Base-by-base conservation (phyloP, 2,329 filamentous ascomycete genomes). In the Pseudogymnoascus verrucosus region DNA sequence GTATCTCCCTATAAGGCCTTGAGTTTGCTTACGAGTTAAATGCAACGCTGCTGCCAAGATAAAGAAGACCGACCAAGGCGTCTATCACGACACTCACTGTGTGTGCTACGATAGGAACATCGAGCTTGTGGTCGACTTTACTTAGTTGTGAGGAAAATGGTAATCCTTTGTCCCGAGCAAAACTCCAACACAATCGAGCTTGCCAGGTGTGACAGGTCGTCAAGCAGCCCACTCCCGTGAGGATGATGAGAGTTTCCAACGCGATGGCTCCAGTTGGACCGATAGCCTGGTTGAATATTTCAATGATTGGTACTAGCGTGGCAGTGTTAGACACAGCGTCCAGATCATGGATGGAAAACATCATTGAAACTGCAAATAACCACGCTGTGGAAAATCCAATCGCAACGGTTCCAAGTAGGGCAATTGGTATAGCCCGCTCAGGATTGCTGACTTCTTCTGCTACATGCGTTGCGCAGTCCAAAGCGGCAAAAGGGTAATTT, bases 101-200 rank as follows among this genome's bases (percentile, higher is more conserved):
- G 16, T 80, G 76, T 1, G 77, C 72, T 19, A 89, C 88, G 16
- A 90, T 73, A 0, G 88, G 88, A 1, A 89, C 81, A 0, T 82
- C 81, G 0, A 89, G 78, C 16, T 73, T 78, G 0, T 79, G 77
- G 69, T 90, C 84, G 1, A 89, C 81, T 47, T 77, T 79, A 63
- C 84, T 80, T 66, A 89, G 86, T 68, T 85, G 74, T 1, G 71
- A 74, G 7, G 84, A 87, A 39, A 79, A 79, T 0, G 87, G 86
- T 4, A 89, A 71, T 10, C 76, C 77, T 51, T 73, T 73, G 61
- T 79, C 79, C 61, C 79, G 74, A 2, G 79, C 79, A 73, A 81
- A 79, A 14, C 42, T 16, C 42, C 42, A 47, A 44, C 40, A 44
- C 14, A 44, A 21, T 21, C 40, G 14, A 44, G n/a, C 19, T 21